phyloP scores from a whole-genome alignment of 176 grass and related monocot species.

The Secale cereale region DNA sequence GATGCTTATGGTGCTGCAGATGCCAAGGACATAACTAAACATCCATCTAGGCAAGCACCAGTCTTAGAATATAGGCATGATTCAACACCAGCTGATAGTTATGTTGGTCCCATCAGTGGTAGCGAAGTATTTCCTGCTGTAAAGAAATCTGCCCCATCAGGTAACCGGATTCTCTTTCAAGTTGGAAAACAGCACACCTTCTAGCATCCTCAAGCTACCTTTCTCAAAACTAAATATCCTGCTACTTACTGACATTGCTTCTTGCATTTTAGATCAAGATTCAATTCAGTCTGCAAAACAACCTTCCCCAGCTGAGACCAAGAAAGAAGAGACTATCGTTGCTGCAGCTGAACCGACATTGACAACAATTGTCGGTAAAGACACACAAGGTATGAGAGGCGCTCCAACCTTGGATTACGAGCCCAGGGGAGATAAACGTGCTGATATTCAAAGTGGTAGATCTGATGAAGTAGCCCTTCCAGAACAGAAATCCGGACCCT shows the following conservation, averaged over 20 bases:
- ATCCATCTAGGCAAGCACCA: not conserved
- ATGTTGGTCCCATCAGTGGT: not conserved
- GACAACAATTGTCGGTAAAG: not conserved
- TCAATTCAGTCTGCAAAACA: not conserved
- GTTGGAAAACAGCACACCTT: not conserved
- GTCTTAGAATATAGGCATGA: not conserved
- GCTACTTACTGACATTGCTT: conserved; percentile 15
- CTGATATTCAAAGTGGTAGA: not conserved
- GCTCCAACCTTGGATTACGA: not conserved
- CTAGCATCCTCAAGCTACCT: not conserved
- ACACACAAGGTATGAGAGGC: not conserved
- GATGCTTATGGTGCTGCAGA: not conserved
- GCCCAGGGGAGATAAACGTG: not conserved
- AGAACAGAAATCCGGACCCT: not conserved
- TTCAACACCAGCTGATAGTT: not conserved
- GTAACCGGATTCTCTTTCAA: conserved; percentile 19
- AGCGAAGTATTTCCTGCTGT: conserved; percentile 5
- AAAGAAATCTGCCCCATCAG: conserved; percentile 13
- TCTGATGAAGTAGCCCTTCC: not conserved
- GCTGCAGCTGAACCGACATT: conserved; percentile 18
- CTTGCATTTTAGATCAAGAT: conserved; percentile 20
- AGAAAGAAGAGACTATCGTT: conserved; percentile 13
- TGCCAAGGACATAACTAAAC: not conserved
- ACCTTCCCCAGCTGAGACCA: not conserved
- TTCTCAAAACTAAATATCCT: not conserved